These are phyloP conservation scores for Exophiala mesophila DNA, from an alignment of 2,329 filamentous ascomycete species.

Conservation along the genomic window DNA sequence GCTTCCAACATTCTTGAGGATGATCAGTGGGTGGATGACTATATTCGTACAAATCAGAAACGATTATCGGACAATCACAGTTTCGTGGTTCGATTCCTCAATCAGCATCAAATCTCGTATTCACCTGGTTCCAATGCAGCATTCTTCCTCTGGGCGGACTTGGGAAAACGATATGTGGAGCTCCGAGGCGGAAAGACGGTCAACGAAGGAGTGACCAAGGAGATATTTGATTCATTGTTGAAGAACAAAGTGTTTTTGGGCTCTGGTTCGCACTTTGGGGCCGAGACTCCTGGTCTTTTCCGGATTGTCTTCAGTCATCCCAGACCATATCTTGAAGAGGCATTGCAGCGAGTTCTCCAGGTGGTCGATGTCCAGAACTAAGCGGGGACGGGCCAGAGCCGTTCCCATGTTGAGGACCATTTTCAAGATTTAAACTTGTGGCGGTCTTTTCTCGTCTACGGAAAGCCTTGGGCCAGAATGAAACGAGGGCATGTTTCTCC, in stretches of 20 bases:
- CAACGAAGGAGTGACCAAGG: slow-evolving; percentile 3
- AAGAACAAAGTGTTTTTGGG: slow-evolving; percentile 35
- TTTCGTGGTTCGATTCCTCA: slow-evolving; percentile 36
- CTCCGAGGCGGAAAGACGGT: neutral
- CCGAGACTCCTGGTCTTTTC: slow-evolving; percentile 41
- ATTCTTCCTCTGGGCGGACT: slow-evolving; percentile 54
- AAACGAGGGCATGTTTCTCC: too few species aligned
- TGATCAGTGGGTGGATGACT: slow-evolving; percentile 40
- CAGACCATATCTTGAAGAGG: slow-evolving; percentile 26
- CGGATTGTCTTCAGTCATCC: slow-evolving; percentile 37
- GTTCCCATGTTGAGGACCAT: too few species aligned
- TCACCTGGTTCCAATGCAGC: slow-evolving; percentile 49
- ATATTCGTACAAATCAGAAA: slow-evolving; percentile 41
- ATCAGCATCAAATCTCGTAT: slow-evolving; percentile 43
- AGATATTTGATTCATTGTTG: slow-evolving; percentile 34
- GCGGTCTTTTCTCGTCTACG: too few species aligned
- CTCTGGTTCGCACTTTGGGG: slow-evolving; percentile 33
- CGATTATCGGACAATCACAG: slow-evolving; percentile 39
- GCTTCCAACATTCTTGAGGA: slow-evolving; percentile 43
- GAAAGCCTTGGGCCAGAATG: too few species aligned
- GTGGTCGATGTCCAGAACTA: slow-evolving; percentile 6
- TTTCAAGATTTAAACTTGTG: too few species aligned
- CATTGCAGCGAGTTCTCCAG: slow-evolving; percentile 25
- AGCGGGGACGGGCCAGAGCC: too few species aligned
- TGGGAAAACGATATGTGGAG: slow-evolving; percentile 34